phyloP scores from a whole-genome alignment of 176 grass and related monocot genomes.

The Ananas comosus region DNA sequence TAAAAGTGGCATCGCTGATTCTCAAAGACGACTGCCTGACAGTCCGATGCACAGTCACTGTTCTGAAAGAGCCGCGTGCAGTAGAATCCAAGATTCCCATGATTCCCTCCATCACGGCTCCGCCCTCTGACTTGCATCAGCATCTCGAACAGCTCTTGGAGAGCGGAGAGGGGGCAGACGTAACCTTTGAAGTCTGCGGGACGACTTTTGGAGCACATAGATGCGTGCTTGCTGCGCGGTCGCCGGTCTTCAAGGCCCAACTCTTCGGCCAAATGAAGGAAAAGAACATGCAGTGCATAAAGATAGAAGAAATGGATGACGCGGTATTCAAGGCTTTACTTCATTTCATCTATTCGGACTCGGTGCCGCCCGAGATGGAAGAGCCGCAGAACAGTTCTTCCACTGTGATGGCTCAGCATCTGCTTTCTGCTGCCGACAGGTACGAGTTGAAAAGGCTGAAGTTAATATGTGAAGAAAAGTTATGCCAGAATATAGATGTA shows the following conservation, averaged over 20 bases:
- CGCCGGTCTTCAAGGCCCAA: conserved; percentile 31
- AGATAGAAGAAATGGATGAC: conserved; percentile 35
- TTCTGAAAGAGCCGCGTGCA: no score
- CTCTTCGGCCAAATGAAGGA: conserved; percentile 34
- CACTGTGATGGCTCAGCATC: no score
- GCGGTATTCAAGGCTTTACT: conserved; percentile 33
- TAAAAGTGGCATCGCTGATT: no score
- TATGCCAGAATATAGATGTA: no score
- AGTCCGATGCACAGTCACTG: no score
- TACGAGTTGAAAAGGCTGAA: no score
- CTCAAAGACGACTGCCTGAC: no score
- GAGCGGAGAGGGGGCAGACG: conserved; percentile 18
- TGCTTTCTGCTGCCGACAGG: no score
- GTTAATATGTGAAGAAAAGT: no score
- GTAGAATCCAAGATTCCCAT: not conserved
- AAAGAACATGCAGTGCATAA: conserved; percentile 3
- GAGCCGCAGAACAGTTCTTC: not conserved
- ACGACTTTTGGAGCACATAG: conserved; percentile 20
- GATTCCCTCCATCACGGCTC: not conserved
- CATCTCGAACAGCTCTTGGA: conserved; percentile 22
- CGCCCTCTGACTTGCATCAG: not conserved
- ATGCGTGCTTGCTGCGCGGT: conserved; percentile 26
- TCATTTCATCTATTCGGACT: conserved; percentile 35
- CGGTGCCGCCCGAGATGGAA: conserved; percentile 17
- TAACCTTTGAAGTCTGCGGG: conserved; percentile 13